Percentiles rank a stretch among this genome's conserved stretches.
Evolutionary conservation across 148 eudicot genomes (phyloP).

Genomic region (Camellia sinensis): DNA sequence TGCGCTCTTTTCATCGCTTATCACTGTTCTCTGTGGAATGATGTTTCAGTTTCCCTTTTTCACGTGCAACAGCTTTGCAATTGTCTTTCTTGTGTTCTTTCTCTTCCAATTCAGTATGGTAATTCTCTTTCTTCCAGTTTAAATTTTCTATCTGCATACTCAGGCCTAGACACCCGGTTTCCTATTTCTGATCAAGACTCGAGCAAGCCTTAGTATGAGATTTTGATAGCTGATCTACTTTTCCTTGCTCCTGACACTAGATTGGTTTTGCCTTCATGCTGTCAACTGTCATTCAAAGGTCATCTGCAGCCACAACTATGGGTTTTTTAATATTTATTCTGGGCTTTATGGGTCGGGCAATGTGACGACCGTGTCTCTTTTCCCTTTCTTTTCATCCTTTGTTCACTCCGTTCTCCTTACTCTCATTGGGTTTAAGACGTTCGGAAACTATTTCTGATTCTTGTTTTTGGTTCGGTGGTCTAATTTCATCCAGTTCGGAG

Average conservation of each 20-base stretch:
- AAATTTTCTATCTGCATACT: neutral
- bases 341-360: conserved; percentile 32
- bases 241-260: conserved; percentile 35
- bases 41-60: conserved; percentile 70
- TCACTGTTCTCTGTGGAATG: conserved; percentile 68
- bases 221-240: neutral
- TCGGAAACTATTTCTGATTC: no score
- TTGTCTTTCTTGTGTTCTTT: conserved; percentile 64
- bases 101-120: conserved; percentile 84
- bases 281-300: conserved; percentile 55
- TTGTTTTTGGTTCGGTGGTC: no score
- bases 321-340: conserved; percentile 55
- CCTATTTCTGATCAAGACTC: neutral
- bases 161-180: neutral
- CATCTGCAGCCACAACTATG: conserved; percentile 51
- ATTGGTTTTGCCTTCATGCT: conserved; percentile 62
- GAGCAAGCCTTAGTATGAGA: neutral
- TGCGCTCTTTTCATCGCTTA: conserved; percentile 41
- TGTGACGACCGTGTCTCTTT: no score
- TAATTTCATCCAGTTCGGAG: no score
- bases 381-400: no score
- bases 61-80: conserved; percentile 60
- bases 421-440: no score
- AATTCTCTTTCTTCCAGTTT: conserved; percentile 9
- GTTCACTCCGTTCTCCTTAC: no score